Evolutionary conservation across 2,329 filamentous ascomycete species (phyloP).

Genomic region (Aphanocladium album): DNA sequence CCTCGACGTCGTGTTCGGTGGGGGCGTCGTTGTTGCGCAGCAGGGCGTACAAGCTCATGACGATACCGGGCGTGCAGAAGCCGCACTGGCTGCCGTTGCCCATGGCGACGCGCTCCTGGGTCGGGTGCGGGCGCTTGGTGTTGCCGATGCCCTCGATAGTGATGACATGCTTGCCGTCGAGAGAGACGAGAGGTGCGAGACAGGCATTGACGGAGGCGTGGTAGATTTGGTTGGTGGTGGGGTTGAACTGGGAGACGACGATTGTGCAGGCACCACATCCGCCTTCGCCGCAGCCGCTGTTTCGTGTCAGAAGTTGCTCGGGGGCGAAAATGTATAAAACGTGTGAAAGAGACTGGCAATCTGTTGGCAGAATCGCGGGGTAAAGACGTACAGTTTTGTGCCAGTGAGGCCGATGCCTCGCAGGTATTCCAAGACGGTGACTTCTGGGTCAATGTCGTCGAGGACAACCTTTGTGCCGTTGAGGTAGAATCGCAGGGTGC

Average conservation of each 20-base stretch:
- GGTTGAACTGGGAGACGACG: conserved; percentile 89
- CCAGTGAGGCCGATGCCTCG: conserved; percentile 89
- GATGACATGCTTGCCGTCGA: conserved; percentile 97
- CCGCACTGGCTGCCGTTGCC: conserved; percentile 88
- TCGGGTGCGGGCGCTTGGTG: conserved; percentile 78
- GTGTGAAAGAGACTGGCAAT: too few relatives aligned
- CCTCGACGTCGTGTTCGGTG: conserved; percentile 78
- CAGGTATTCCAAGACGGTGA: conserved; percentile 88
- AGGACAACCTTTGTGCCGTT: conserved; percentile 88
- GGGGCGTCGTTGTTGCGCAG: conserved; percentile 78
- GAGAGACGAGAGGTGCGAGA: conserved; percentile 82
- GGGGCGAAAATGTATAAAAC: too few relatives aligned
- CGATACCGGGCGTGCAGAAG: conserved; percentile 96
- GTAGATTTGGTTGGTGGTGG: conserved; percentile 86
- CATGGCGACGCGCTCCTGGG: conserved; percentile 86
- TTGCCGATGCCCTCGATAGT: conserved; percentile 95
- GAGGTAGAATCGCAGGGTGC: conserved; percentile 86
- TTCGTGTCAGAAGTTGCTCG: too few relatives aligned
- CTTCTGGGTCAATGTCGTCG: conserved; percentile 83
- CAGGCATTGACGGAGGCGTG: conserved; percentile 97
- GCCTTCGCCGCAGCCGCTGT: conserved; percentile 83
- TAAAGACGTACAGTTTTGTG: conserved; percentile 77
- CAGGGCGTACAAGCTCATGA: conserved; percentile 94
- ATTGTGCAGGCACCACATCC: conserved; percentile 96
- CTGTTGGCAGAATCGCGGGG: too few relatives aligned